Base-by-base conservation (phyloP, 495 filamentous ascomycete genomes). In the Trichoderma parareesei region DNA sequence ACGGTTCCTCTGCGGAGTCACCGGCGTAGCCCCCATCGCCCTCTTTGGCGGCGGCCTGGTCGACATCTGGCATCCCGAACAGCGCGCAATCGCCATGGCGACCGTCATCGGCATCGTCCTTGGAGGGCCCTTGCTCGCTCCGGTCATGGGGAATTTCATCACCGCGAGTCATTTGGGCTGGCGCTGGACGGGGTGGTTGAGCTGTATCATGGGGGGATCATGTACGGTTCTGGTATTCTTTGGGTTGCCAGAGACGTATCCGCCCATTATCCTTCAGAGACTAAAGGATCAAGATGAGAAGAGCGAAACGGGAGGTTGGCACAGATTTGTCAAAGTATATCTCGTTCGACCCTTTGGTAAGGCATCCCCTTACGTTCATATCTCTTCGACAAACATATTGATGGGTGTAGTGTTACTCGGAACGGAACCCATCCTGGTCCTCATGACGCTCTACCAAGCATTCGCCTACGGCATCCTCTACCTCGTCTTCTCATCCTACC, bases 171-270 rank as follows among this genome's bases (percentile, higher is more conserved):
- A 61, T 66, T 75, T 87, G 1, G 82, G 83, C 61, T 88, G 86
- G 86, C 76, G 84, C 40, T 88, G 86, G 85, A 87, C 84, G 0
- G 81, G 76, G 14, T 90, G 82, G 79, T 79, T 89, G 42, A 85
- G 85, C 5, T 65, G 82, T 13, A 87, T 64, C 27, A 64, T 55
- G 62, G 62, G 43, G 40, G 71, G 67, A 11, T 38, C 59, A 13
- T 57, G 70, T 27, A 71, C 71, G 40, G 55, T 79, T 38, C 18
- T 73, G 0, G 64, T 65, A 1, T 33, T 73, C 2, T 33, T 82
- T 0, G 80, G 82, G 61, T 71, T 84, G 33, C 79, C 77, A 0
- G 85, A 88, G 67, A 84, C 85, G 5, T 86, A 86, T 65, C 77
- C 82, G 4, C 81, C 82, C 0, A 76, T 76, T 5, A 65, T 88